Percentiles rank a stretch among this genome's conserved stretches.
phyloP scores from a whole-genome alignment of 257 asterid genomes.

The Solanum habrochaites region DNA sequence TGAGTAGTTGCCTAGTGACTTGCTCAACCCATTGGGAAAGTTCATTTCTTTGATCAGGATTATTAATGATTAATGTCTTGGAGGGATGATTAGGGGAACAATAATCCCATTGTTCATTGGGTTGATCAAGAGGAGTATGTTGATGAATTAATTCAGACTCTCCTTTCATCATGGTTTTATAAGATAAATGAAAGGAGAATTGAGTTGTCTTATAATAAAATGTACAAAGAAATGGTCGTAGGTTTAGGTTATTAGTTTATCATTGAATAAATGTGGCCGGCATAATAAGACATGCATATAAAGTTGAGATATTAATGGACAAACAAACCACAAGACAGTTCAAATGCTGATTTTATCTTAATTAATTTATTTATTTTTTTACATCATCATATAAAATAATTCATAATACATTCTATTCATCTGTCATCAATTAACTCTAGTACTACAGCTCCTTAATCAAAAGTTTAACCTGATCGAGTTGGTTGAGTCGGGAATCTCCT shows the following conservation, averaged over 20 bases:
- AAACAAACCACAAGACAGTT: constrained; percentile 25
- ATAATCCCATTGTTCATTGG: constrained; percentile 23
- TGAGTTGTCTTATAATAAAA: background rate
- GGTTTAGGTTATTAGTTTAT: background rate
- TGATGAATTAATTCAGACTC: constrained; percentile 9
- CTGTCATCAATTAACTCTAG: background rate
- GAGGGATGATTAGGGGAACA: background rate
- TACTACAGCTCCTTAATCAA: background rate
- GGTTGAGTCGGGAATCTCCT: background rate
- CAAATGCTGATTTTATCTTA: constrained; percentile 27
- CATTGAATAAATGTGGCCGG: constrained; percentile 45
- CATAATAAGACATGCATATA: constrained; percentile 45
- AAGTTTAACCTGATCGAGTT: background rate
- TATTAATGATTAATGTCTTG: background rate
- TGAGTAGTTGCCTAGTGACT: constrained; percentile 46
- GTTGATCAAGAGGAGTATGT: constrained; percentile 7
- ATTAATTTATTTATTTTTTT: background rate
- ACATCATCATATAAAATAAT: background rate
- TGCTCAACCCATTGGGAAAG: constrained; percentile 69
- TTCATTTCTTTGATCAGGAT: constrained; percentile 21
- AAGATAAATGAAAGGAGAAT: background rate
- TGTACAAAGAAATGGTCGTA: constrained; percentile 10
- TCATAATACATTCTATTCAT: background rate
- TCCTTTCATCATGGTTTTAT: constrained; percentile 13
- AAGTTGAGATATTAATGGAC: constrained; percentile 22